A percentile compares a stretch with the other conserved stretches of the same genome.
Evolutionary conservation across 2,329 filamentous ascomycete genomes (phyloP).

Genomic region (Fonsecaea multimorphosa): DNA sequence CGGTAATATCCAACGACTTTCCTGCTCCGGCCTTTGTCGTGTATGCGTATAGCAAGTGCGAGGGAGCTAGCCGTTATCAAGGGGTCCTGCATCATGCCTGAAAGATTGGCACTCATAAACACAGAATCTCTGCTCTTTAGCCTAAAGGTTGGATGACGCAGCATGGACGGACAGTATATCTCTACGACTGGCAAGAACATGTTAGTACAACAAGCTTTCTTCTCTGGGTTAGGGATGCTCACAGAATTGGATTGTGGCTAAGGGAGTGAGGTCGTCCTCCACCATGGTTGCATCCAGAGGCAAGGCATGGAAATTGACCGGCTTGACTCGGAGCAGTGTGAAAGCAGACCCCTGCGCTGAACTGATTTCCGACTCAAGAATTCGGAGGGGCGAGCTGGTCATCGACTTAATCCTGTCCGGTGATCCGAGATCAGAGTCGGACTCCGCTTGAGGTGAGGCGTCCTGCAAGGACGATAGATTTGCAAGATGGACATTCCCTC

Average conservation of each 20-base stretch:
- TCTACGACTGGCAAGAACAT: conserved; percentile 6
- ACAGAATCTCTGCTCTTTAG: conserved; percentile 3
- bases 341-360: neutral
- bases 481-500: neutral
- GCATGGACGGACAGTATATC: conserved; percentile 14
- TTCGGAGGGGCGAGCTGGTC: neutral
- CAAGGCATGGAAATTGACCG: conserved; percentile 12
- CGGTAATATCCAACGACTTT: conserved; percentile 8
- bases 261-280: conserved; percentile 8
- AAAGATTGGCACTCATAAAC: conserved; percentile 9
- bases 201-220: neutral
- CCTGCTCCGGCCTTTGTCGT: conserved; percentile 10
- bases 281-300: conserved; percentile 9
- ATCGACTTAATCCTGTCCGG: neutral
- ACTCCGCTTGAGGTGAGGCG: neutral
- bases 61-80: conserved; percentile 8
- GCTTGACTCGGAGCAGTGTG: conserved; percentile 9
- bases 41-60: conserved; percentile 2
- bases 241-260: conserved; percentile 17
- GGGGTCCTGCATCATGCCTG: conserved; percentile 17
- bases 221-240: neutral
- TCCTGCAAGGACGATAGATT: neutral
- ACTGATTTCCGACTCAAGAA: neutral
- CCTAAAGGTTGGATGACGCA: conserved; percentile 12
- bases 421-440: neutral